Evolutionary conservation across 1,139 yeast genomes (phyloP).

Genomic region (Zygosaccharomyces pseudobailii): DNA sequence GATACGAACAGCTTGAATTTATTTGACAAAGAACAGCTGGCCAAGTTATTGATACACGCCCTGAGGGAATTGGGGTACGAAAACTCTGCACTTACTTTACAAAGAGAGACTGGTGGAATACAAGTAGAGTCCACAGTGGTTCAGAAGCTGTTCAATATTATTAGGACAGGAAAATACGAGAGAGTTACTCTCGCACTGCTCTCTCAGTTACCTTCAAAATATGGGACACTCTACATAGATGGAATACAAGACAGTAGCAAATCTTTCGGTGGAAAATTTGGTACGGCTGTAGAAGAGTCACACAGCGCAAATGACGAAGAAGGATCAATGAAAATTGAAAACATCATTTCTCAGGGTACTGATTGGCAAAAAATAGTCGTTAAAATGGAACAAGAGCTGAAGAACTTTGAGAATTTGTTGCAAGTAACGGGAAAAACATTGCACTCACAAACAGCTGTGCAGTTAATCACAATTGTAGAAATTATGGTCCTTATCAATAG

Average conservation of each 20-base stretch:
- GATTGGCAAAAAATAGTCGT: conserved; percentile 15
- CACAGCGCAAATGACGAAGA: conserved; percentile 10
- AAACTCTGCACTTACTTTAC: conserved; percentile 38
- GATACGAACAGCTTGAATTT: conserved; percentile 7
- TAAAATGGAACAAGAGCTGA: conserved; percentile 15
- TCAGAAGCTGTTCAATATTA: conserved; percentile 38
- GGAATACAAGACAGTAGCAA: conserved; percentile 27
- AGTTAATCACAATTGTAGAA: conserved; percentile 21
- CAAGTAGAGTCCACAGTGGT: conserved; percentile 42
- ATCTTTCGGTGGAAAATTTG: conserved; percentile 1
- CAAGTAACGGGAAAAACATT: conserved; percentile 20
- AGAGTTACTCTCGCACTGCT: conserved; percentile 20
- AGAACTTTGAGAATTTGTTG: conserved; percentile 15
- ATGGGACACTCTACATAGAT: conserved; percentile 37
- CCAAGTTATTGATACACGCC: conserved; percentile 47
- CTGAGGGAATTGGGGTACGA: conserved; percentile 46
- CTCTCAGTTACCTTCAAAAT: conserved; percentile 24
- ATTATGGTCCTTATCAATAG: conserved; percentile 37
- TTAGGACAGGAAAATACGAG: conserved; percentile 43
- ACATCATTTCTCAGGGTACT: conserved; percentile 13
- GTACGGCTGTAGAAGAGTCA: not conserved
- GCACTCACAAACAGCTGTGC: conserved; percentile 10
- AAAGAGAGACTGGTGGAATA: conserved; percentile 38
- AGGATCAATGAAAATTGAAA: conserved; percentile 18
- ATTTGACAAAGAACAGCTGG: conserved; percentile 39